Evolutionary conservation across 768 basidiomycete genomes (phyloP).

Genomic region (Mycena alexandri): DNA sequence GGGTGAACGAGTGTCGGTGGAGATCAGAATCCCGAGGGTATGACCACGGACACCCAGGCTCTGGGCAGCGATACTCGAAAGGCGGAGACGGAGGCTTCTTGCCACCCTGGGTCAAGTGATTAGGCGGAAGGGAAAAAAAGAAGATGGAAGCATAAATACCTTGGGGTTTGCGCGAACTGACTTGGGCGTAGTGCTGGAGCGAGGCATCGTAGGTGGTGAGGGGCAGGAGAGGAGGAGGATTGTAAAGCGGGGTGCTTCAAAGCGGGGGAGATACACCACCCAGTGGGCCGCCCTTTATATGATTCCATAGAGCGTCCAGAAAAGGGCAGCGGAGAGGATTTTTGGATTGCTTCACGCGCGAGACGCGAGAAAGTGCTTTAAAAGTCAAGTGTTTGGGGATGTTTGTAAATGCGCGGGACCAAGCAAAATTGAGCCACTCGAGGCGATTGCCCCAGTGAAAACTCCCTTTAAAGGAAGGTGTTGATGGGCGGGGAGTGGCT

Average conservation of each 20-base stretch:
- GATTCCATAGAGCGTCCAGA: neutral
- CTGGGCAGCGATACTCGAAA: neutral
- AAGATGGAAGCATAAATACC: neutral
- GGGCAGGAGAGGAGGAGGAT: neutral
- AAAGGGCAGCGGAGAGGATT: too few relatives aligned
- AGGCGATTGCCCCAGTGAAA: neutral
- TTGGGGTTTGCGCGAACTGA: neutral
- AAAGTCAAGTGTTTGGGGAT: slow-evolving; percentile 6
- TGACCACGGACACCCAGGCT: neutral
- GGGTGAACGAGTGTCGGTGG: neutral
- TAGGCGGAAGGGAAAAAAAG: too few relatives aligned
- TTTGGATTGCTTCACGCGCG: slow-evolving; percentile 12
- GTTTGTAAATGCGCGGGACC: too few relatives aligned
- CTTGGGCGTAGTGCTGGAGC: neutral
- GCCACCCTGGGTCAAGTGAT: neutral
- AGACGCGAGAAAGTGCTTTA: neutral
- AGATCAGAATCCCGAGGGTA: neutral
- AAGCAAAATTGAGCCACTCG: slow-evolving; percentile 7
- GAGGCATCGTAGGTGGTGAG: slow-evolving; percentile 1
- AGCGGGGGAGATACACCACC: neutral
- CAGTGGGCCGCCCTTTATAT: slow-evolving; percentile 7
- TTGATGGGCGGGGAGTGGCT: neutral
- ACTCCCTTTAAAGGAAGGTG: neutral
- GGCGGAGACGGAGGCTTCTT: neutral
- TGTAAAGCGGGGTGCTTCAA: neutral